A percentile compares a stretch with the other conserved stretches of the same genome.
Evolutionary conservation across 768 basidiomycete genomes (phyloP).

Genomic region (Nidula microcarpa): DNA sequence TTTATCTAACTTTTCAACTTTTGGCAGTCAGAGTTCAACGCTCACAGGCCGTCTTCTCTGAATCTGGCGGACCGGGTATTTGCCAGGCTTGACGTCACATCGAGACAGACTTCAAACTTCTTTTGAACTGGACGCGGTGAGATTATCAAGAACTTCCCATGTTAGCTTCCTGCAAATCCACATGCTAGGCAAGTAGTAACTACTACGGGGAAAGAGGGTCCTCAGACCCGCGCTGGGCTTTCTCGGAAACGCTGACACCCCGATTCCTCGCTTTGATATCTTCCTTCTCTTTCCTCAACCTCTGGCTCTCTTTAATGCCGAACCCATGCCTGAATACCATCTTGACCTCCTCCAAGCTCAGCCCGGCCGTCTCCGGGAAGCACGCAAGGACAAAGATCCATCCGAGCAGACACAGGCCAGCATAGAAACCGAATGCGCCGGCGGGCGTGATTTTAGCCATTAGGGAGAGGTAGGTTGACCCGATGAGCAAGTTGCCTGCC

Average conservation of each 20-base stretch:
- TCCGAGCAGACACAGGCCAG: constrained; percentile 65
- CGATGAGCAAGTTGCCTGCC: constrained; percentile 73
- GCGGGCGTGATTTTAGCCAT: constrained; percentile 72
- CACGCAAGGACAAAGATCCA: constrained; percentile 66
- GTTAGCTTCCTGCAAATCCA: no score
- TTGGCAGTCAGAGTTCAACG: no score
- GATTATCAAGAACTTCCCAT: no score
- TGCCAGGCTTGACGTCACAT: no score
- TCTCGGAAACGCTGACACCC: neutral
- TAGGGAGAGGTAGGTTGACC: constrained; percentile 76
- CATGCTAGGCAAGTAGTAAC: no score
- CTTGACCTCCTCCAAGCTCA: constrained; percentile 66
- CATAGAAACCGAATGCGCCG: constrained; percentile 77
- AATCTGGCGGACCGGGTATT: no score
- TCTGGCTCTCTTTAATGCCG: constrained; percentile 56
- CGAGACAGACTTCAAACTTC: no score
- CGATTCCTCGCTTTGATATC: constrained; percentile 32
- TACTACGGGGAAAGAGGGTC: no score
- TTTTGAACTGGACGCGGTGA: no score
- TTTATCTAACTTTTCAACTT: no score
- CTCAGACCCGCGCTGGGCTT: no score
- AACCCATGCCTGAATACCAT: constrained; percentile 62
- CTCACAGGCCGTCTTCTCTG: no score
- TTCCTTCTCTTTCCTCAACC: constrained; percentile 42
- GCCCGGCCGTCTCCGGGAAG: constrained; percentile 79